Evolutionary conservation across 1,284 basidiomycete species (phyloP).

Genomic region (Xanthoconium separans): DNA sequence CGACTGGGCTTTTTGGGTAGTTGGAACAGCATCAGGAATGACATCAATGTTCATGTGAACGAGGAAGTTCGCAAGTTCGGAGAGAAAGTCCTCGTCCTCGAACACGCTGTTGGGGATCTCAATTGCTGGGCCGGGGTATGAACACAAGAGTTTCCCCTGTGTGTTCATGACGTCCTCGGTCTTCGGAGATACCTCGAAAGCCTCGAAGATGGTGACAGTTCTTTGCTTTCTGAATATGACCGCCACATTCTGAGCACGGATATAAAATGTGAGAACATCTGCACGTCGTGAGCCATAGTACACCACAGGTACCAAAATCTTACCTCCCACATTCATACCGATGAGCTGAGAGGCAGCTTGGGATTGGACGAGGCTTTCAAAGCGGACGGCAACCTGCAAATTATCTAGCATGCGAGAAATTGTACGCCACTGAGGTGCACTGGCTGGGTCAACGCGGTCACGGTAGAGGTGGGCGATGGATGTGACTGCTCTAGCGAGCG

Average conservation of each 20-base stretch:
- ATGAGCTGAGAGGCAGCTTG: slow-evolving; percentile 12
- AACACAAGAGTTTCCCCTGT: slow-evolving; percentile 13
- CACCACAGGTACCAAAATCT: neutral
- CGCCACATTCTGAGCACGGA: slow-evolving; percentile 37
- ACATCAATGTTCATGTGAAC: neutral
- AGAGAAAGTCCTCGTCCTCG: slow-evolving; percentile 19
- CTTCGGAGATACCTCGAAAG: slow-evolving; percentile 21
- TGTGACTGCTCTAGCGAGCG: neutral
- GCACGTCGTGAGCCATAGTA: neutral
- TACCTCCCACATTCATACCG: slow-evolving; percentile 19
- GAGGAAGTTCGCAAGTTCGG: slow-evolving; percentile 1
- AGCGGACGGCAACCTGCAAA: slow-evolving; percentile 5
- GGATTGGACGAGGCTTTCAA: slow-evolving; percentile 1
- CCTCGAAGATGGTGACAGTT: slow-evolving; percentile 28
- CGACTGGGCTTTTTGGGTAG: neutral
- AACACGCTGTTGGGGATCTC: slow-evolving; percentile 19
- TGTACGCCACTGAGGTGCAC: slow-evolving; percentile 8
- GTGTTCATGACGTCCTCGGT: slow-evolving; percentile 1
- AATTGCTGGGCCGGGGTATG: slow-evolving; percentile 32
- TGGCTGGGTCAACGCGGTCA: neutral
- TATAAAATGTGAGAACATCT: slow-evolving; percentile 19
- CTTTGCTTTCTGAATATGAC: slow-evolving; percentile 31
- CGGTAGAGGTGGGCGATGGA: neutral
- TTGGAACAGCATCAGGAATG: neutral
- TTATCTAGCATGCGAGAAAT: slow-evolving; percentile 20